These are phyloP conservation scores for Lachnellula hyalina DNA, from an alignment of 2,329 filamentous ascomycete species.

Conservation along the genomic window DNA sequence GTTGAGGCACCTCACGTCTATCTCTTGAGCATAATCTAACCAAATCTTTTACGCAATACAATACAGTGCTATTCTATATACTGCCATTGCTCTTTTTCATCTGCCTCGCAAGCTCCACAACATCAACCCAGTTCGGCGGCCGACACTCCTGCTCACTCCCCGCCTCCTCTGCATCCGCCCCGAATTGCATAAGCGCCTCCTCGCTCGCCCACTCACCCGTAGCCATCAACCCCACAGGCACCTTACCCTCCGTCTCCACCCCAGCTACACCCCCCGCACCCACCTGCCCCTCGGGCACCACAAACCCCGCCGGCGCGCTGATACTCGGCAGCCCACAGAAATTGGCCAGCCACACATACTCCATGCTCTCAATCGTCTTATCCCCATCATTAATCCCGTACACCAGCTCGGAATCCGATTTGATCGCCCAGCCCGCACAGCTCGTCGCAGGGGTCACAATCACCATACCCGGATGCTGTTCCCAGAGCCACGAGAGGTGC, in stretches of 20 bases:
- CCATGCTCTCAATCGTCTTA: slow-evolving; percentile 67
- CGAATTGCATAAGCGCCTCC: slow-evolving; percentile 55
- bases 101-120: slow-evolving; percentile 14
- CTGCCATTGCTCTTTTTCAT: slow-evolving; percentile 8
- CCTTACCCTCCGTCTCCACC: slow-evolving; percentile 42
- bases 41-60: neutral
- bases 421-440: slow-evolving; percentile 64
- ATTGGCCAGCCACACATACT: slow-evolving; percentile 80
- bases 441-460: slow-evolving; percentile 75
- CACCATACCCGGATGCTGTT: slow-evolving; percentile 65
- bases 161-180: slow-evolving; percentile 44
- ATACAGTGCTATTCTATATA: neutral
- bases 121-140: slow-evolving; percentile 19
- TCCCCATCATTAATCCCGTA: slow-evolving; percentile 74
- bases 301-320: slow-evolving; percentile 68
- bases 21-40: neutral
- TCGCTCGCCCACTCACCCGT: slow-evolving; percentile 62
- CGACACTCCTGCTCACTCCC: slow-evolving; percentile 9
- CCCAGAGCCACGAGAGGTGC: slow-evolving; percentile 67
- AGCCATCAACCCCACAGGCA: slow-evolving; percentile 57
- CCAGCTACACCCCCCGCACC: slow-evolving; percentile 14
- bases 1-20: too few relatives aligned
- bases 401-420: slow-evolving; percentile 49
- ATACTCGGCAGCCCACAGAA: slow-evolving; percentile 72
- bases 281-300: slow-evolving; percentile 21